Conservation (phyloP, 805 yeast genomes). For the Candida coquimbonensis region DNA sequence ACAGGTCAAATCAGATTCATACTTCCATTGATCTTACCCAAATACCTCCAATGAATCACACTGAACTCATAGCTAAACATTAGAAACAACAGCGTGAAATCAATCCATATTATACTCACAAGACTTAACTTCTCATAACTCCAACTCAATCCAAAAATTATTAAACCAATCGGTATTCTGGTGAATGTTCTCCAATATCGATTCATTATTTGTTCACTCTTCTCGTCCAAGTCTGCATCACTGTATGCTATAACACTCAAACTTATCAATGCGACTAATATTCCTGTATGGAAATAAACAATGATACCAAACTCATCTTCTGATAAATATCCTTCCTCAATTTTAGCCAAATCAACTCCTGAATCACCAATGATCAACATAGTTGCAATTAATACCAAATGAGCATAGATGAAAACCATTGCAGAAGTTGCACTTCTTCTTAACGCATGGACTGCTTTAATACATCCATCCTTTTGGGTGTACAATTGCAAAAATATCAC, state of each 20-base stretch:
- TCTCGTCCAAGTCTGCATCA: constrained; percentile 34
- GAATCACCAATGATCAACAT: constrained; percentile 54
- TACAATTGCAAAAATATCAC: constrained; percentile 47
- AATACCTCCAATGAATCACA: not conserved
- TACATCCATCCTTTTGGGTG: constrained; percentile 43
- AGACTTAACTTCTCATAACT: not conserved
- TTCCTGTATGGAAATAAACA: constrained; percentile 47
- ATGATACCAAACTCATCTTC: constrained; percentile 34
- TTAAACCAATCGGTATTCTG: constrained; percentile 34
- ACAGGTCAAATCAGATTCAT: too few species aligned
- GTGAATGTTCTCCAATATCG: constrained; percentile 33
- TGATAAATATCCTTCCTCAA: constrained; percentile 22
- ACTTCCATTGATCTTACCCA: too few species aligned
- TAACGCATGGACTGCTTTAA: constrained; percentile 45
- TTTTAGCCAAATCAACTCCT: constrained; percentile 39
- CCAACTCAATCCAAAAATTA: constrained; percentile 25
- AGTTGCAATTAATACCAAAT: constrained; percentile 44
- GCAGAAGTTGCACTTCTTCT: constrained; percentile 43
- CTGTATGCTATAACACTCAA: constrained; percentile 35
- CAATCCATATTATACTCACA: not conserved
- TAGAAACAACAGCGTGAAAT: constrained; percentile 11
- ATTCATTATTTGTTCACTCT: constrained; percentile 22
- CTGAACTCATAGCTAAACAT: constrained; percentile 33
- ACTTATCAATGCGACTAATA: constrained; percentile 36
- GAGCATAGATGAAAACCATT: constrained; percentile 37